phyloP scores from a whole-genome alignment of 2,329 filamentous ascomycete genomes.

The Ophiostoma populinum region DNA sequence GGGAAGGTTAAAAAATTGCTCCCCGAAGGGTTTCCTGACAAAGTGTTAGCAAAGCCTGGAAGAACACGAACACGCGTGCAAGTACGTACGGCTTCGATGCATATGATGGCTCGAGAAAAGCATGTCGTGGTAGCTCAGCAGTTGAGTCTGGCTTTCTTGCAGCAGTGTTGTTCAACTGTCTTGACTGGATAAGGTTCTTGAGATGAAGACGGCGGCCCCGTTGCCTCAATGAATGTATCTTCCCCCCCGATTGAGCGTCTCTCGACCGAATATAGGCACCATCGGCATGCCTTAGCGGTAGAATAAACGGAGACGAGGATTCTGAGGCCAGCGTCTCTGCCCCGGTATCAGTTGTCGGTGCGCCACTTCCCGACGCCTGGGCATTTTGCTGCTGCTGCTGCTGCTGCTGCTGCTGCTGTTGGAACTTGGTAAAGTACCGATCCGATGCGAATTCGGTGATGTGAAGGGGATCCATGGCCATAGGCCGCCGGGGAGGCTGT shows the following conservation, averaged over 20 bases:
- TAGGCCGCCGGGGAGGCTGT: too few relatives aligned
- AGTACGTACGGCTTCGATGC: too few relatives aligned
- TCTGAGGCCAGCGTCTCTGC: constrained; percentile 14
- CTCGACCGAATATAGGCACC: too few relatives aligned
- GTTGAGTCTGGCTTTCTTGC: background rate
- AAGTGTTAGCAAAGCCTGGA: background rate
- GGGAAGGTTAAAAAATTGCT: constrained; percentile 40
- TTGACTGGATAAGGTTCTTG: constrained; percentile 9
- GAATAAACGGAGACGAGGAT: constrained; percentile 28
- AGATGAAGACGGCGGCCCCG: constrained; percentile 11
- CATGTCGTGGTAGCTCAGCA: background rate
- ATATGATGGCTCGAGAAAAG: too few relatives aligned
- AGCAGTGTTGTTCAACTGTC: background rate
- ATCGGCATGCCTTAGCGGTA: too few relatives aligned
- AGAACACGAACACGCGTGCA: too few relatives aligned
- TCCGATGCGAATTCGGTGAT: constrained; percentile 50
- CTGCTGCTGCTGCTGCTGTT: constrained; percentile 31
- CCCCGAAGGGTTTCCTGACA: constrained; percentile 25
- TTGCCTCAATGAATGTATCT: too few relatives aligned
- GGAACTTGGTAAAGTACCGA: constrained; percentile 45
- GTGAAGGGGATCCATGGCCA: constrained; percentile 40
- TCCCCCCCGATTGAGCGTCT: too few relatives aligned
- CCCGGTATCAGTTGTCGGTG: constrained; percentile 13
- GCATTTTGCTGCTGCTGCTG: constrained; percentile 18
- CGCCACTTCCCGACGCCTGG: background rate